A percentile compares a stretch with the other conserved stretches of the same genome.
phyloP scores from a whole-genome alignment of 1,284 basidiomycete genomes.

The Ganoderma sinense region DNA sequence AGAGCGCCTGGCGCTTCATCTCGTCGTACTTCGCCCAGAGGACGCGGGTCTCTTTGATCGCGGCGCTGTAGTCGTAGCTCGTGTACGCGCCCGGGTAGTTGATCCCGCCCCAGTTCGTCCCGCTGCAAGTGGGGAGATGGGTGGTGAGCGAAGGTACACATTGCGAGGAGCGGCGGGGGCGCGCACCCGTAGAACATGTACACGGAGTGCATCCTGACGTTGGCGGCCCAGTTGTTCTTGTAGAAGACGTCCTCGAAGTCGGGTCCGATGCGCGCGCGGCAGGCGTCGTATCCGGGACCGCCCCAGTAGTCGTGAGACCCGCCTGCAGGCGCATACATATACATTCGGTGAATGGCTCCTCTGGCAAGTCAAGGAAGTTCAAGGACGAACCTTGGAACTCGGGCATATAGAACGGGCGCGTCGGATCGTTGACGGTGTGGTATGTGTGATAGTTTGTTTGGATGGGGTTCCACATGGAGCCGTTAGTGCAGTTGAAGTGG shows the following conservation, averaged over 20 bases:
- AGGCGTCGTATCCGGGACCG: constrained; percentile 65
- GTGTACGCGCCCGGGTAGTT: constrained; percentile 36
- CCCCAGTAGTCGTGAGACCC: constrained; percentile 82
- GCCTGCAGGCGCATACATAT: constrained; percentile 39
- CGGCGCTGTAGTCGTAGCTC: constrained; percentile 71
- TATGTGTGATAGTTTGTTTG: constrained; percentile 64
- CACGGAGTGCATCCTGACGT: constrained; percentile 79
- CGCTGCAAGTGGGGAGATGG: constrained; percentile 50
- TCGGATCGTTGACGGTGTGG: constrained; percentile 63
- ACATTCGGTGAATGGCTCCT: background rate
- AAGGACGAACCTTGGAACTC: constrained; percentile 48
- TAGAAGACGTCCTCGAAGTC: constrained; percentile 82
- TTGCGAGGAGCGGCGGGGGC: background rate
- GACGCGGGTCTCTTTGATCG: constrained; percentile 73
- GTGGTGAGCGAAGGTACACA: background rate
- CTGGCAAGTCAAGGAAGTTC: background rate
- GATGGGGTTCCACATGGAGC: constrained; percentile 66
- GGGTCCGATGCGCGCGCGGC: constrained; percentile 66
- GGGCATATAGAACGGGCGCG: constrained; percentile 71
- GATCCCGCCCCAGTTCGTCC: constrained; percentile 82
- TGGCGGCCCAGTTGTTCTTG: constrained; percentile 76
- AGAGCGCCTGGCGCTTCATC: constrained; percentile 77
- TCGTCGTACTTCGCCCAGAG: constrained; percentile 77
- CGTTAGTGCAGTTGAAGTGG: constrained; percentile 74
- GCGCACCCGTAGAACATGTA: constrained; percentile 80